phyloP scores from a whole-genome alignment of 129 eudicot genomes.

The Oenanthe sinensis region DNA sequence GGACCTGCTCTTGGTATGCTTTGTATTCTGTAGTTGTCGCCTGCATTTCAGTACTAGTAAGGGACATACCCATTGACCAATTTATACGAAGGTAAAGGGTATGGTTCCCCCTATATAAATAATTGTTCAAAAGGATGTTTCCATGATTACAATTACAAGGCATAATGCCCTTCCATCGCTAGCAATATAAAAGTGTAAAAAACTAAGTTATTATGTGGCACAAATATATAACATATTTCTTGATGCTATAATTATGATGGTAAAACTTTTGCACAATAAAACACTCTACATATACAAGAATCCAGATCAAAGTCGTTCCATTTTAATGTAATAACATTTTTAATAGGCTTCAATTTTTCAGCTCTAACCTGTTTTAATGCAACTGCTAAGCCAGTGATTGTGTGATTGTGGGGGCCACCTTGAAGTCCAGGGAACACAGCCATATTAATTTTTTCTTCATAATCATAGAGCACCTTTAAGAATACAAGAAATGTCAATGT shows the following conservation, averaged over 20 bases:
- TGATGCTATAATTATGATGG: too few relatives aligned
- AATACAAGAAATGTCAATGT: conserved; percentile 4
- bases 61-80: not conserved
- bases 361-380: conserved; percentile 91
- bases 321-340: not conserved
- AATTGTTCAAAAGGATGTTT: too few relatives aligned
- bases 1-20: conserved; percentile 98
- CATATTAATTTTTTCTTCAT: conserved; percentile 93
- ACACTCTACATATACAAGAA: not conserved
- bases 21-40: conserved; percentile 91
- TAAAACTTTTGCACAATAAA: not conserved
- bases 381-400: conserved; percentile 92
- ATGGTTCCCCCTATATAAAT: not conserved
- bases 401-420: conserved; percentile 99
- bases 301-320: not conserved
- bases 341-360: not conserved
- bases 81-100: not conserved
- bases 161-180: too few relatives aligned
- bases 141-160: too few relatives aligned
- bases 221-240: too few relatives aligned
- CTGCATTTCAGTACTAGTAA: conserved; percentile 33
- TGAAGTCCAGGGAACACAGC: conserved; percentile 99
- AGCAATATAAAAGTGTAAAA: not conserved
- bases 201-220: too few relatives aligned
- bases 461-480: conserved; percentile 75